Conservation (phyloP, 495 filamentous ascomycete genomes). For the Neurospora sp. region DNA sequence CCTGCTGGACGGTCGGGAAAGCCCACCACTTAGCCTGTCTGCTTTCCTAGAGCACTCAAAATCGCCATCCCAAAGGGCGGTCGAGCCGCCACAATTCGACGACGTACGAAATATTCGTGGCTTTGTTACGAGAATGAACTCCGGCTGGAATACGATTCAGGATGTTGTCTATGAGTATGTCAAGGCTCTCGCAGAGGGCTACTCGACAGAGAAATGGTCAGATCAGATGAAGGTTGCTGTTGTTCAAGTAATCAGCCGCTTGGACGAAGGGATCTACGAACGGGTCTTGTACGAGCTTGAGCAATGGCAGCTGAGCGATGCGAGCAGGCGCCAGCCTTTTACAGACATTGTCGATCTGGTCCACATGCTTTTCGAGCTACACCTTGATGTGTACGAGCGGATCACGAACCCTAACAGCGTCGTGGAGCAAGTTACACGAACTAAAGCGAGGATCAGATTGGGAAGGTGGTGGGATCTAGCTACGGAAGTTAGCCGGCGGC, state of each 20-base stretch:
- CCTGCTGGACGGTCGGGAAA: conserved; percentile 32
- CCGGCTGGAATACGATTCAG: conserved; percentile 46
- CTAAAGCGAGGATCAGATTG: conserved; percentile 57
- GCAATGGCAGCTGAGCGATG: conserved; percentile 11
- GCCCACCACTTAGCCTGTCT: conserved; percentile 41
- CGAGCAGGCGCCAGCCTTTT: conserved; percentile 13
- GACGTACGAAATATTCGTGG: conserved; percentile 45
- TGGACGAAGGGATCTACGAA: conserved; percentile 61
- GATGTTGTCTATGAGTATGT: conserved; percentile 60
- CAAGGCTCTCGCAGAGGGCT: conserved; percentile 48
- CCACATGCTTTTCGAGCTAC: conserved; percentile 77
- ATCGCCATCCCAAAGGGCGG: conserved; percentile 43
- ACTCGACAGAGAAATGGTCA: conserved; percentile 59
- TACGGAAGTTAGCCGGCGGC: conserved; percentile 45
- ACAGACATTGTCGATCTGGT: conserved; percentile 45
- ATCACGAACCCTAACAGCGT: conserved; percentile 67
- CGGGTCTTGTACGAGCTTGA: conserved; percentile 37
- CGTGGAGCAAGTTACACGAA: conserved; percentile 46
- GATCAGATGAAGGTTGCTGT: conserved; percentile 60
- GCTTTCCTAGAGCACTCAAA: conserved; percentile 76
- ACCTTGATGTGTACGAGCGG: conserved; percentile 72
- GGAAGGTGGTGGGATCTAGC: conserved; percentile 67
- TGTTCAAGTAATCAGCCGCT: conserved; percentile 53
- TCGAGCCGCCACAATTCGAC: conserved; percentile 41
- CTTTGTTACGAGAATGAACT: conserved; percentile 48